These are phyloP conservation scores for Cetraspora pellucida DNA, from an alignment of 192 early-diverging fungal species.

Conservation along the genomic window DNA sequence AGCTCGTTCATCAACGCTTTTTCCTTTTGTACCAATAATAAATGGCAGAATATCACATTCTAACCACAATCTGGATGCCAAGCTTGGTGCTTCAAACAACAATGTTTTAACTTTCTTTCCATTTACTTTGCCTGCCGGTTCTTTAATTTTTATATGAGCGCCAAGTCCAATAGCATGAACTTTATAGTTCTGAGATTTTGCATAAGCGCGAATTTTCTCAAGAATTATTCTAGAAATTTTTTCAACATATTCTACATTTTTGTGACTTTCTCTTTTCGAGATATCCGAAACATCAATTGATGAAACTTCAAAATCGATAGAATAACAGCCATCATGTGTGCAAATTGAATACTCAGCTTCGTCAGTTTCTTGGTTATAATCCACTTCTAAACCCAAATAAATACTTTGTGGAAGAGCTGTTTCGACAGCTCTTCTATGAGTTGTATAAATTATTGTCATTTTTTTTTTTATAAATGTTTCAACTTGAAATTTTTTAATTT, in stretches of 20 bases:
- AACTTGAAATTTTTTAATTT: too few relatives aligned
- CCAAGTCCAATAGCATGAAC: conserved; percentile 69
- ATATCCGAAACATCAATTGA: conserved; percentile 35
- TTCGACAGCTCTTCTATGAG: too few relatives aligned
- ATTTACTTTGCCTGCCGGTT: conserved; percentile 34
- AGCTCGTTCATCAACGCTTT: conserved; percentile 67
- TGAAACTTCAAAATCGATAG: conserved; percentile 60
- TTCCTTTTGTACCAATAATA: conserved; percentile 64
- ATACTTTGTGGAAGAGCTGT: conserved; percentile 41
- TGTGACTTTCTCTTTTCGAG: conserved; percentile 7
- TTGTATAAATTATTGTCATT: too few relatives aligned
- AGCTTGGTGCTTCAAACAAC: conserved; percentile 44
- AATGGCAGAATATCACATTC: conserved; percentile 78
- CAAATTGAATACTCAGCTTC: conserved; percentile 62
- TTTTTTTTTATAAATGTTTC: too few relatives aligned
- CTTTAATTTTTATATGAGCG: conserved; percentile 3
- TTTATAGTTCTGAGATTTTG: conserved; percentile 63
- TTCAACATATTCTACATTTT: conserved; percentile 17
- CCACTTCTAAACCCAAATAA: conserved; percentile 61
- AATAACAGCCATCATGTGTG: conserved; percentile 72
- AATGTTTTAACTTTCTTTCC: conserved; percentile 44
- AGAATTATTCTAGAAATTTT: conserved; percentile 59
- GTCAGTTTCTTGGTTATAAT: conserved; percentile 19
- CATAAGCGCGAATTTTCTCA: conserved; percentile 54
- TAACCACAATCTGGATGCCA: conserved; percentile 65